These are phyloP conservation scores for Evernia prunastri DNA, from an alignment of 495 filamentous ascomycete species.

Conservation along the genomic window DNA sequence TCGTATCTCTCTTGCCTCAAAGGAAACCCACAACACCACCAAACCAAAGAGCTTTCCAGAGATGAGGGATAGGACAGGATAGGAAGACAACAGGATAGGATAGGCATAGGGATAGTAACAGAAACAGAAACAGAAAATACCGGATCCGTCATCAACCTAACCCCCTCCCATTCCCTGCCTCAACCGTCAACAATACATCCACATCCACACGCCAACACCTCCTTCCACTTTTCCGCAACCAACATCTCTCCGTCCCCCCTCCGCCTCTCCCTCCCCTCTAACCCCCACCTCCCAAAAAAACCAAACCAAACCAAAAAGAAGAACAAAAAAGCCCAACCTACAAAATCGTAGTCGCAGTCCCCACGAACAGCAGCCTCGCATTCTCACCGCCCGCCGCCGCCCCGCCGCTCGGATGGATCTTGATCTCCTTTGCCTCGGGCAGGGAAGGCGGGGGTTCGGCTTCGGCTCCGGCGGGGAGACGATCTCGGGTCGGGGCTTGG, in stretches of 20 bases:
- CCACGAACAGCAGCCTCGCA: slow-evolving; percentile 51
- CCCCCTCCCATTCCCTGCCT: slow-evolving; percentile 50
- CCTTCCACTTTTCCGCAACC: neutral
- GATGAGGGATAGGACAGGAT: neutral
- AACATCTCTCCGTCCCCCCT: neutral
- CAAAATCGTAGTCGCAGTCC: slow-evolving; percentile 62
- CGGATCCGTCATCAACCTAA: slow-evolving; percentile 59
- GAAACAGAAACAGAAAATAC: slow-evolving; percentile 8
- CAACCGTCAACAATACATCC: neutral
- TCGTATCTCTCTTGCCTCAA: neutral
- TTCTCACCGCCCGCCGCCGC: slow-evolving; percentile 32
- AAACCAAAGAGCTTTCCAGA: neutral
- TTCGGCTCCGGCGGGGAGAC: slow-evolving; percentile 18
- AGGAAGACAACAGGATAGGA: too few relatives aligned
- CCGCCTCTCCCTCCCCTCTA: neutral
- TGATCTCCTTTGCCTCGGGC: slow-evolving; percentile 37
- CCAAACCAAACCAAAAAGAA: neutral
- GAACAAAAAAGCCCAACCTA: slow-evolving; percentile 17
- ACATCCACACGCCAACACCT: neutral
- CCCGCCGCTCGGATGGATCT: slow-evolving; percentile 37
- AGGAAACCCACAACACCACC: too few relatives aligned
- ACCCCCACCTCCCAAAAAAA: neutral
- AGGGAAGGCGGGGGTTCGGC: slow-evolving; percentile 27
- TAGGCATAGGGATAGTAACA: neutral
- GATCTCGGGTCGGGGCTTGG: slow-evolving; percentile 27